phyloP scores from a whole-genome alignment of 2,329 filamentous ascomycete species.

The Sarocladiaceae sp. region DNA sequence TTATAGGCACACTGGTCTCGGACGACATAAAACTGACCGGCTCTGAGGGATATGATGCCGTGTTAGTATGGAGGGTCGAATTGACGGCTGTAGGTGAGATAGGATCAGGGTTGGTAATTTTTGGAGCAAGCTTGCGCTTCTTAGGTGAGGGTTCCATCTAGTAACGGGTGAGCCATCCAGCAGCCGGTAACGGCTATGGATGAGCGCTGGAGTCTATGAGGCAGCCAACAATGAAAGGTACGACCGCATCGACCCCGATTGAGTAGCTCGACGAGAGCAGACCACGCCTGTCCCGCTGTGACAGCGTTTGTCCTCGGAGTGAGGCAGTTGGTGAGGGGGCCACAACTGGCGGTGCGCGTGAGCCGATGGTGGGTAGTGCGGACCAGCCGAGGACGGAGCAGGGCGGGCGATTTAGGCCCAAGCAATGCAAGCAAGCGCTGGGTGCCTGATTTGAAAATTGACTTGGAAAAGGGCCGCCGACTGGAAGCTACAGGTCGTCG shows the following conservation, averaged over 20 bases:
- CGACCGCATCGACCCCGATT: background rate
- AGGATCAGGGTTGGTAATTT: constrained; percentile 28
- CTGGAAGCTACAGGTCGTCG: too few species aligned
- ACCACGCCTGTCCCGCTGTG: background rate
- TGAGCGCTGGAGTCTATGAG: background rate
- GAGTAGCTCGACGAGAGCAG: background rate
- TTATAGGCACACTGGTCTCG: background rate
- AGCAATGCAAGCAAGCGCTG: background rate
- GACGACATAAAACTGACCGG: constrained; percentile 22
- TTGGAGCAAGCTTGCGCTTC: constrained; percentile 40
- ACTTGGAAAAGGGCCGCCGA: too few species aligned
- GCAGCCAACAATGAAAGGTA: background rate
- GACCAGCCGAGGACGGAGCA: constrained; percentile 8
- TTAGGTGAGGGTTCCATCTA: constrained; percentile 39
- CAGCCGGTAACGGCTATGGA: background rate
- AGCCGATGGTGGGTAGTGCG: constrained; percentile 1
- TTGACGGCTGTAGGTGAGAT: constrained; percentile 24
- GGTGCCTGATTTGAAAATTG: background rate
- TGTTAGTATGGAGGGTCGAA: background rate
- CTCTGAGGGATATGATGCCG: background rate
- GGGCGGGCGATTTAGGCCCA: constrained; percentile 1
- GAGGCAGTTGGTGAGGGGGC: background rate
- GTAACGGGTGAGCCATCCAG: constrained; percentile 1
- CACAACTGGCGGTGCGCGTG: constrained; percentile 4
- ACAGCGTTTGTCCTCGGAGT: background rate